Conservation (phyloP, 345 rosid species). For the Schrenkiella parvula region DNA sequence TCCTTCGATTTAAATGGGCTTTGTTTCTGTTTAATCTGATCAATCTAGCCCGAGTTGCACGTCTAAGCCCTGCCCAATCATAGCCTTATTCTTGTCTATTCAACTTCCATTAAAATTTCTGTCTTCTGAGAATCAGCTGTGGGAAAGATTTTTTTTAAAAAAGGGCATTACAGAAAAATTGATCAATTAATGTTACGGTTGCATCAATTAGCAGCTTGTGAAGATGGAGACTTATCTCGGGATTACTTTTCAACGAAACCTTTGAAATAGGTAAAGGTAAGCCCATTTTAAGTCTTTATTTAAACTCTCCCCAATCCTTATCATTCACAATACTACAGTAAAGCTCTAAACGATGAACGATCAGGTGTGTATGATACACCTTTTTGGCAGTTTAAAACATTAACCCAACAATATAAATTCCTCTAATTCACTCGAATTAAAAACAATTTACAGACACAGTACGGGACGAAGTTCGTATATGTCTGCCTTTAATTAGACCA, state of each 20-base stretch:
- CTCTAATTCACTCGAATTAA: neutral
- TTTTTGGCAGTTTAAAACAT: neutral
- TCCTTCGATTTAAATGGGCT: neutral
- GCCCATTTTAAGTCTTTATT: neutral
- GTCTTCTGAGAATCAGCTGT: neutral
- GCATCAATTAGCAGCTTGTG: neutral
- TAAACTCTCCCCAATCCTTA: neutral
- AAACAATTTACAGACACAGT: neutral
- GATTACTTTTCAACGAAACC: neutral
- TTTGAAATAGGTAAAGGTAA: neutral
- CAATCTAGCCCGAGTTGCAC: neutral
- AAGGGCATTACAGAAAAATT: neutral
- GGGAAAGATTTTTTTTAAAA: neutral
- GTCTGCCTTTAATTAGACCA: neutral
- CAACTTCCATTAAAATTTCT: neutral
- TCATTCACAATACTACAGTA: neutral
- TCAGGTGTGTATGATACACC: neutral
- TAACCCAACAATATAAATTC: neutral
- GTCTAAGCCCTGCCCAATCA: neutral
- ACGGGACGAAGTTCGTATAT: neutral
- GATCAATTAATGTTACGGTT: neutral
- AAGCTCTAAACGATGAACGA: neutral
- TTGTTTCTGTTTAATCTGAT: neutral
- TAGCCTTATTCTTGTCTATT: neutral
- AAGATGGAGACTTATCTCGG: neutral